Conservation (phyloP, 805 yeast species). For the Schwanniomyces vanrijiae region DNA sequence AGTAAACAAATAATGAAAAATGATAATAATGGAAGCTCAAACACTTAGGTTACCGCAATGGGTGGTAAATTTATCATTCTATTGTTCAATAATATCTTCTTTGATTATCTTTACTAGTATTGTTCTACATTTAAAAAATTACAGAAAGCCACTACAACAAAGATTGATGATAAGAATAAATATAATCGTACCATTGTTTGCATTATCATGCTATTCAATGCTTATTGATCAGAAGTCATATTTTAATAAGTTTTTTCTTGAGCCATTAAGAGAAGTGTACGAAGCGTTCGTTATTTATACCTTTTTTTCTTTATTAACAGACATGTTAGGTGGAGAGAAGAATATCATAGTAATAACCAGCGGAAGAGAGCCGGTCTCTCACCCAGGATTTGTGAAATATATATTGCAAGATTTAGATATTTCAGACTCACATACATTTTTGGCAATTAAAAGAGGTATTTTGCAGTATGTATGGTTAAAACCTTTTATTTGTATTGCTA, state of each 20-base stretch:
- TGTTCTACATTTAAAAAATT: slow-evolving; percentile 50
- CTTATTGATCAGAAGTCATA: slow-evolving; percentile 44
- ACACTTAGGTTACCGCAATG: slow-evolving; percentile 10
- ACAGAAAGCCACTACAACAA: slow-evolving; percentile 87
- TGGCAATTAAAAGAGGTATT: slow-evolving; percentile 78
- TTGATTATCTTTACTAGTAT: slow-evolving; percentile 23
- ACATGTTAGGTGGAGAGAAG: slow-evolving; percentile 89
- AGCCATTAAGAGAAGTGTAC: slow-evolving; percentile 83
- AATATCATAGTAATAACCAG: slow-evolving; percentile 70
- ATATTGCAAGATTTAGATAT: slow-evolving; percentile 66
- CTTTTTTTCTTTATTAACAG: slow-evolving; percentile 79
- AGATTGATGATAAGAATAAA: slow-evolving; percentile 80
- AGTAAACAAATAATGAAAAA: not conserved
- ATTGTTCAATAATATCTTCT: slow-evolving; percentile 20
- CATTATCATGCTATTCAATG: slow-evolving; percentile 65
- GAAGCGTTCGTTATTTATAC: slow-evolving; percentile 97
- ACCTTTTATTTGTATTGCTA: slow-evolving; percentile 70
- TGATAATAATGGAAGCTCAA: slow-evolving; percentile 3
- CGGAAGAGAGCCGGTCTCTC: slow-evolving; percentile 69
- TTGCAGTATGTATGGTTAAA: slow-evolving; percentile 95
- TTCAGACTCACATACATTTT: slow-evolving; percentile 79
- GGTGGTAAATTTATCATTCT: slow-evolving; percentile 19
- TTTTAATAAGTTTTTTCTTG: slow-evolving; percentile 48
- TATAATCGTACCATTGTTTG: slow-evolving; percentile 77
- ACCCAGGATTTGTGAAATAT: slow-evolving; percentile 57